Base-by-base conservation (phyloP, 768 basidiomycete species). In the Dioszegia crocea region DNA sequence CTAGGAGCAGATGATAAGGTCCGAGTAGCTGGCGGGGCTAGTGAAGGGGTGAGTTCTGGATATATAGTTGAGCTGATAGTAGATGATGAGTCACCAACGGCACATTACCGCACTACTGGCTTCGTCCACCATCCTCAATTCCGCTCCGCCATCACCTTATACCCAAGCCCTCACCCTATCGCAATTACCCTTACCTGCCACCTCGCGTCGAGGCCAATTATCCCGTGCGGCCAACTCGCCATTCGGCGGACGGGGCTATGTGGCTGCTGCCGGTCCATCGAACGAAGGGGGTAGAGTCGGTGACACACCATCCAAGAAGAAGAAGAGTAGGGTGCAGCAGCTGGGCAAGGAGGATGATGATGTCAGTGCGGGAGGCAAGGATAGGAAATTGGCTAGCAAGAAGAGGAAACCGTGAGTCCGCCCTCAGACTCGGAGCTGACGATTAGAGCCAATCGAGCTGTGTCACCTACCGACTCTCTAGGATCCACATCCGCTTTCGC, bases 1-100 rank as follows among this genome's bases (percentile, higher is more conserved):
- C 84, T 91, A 61, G 93, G 94, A 26, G 89, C 89, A 54, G 94
- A 97, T 77, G 96, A 98, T 84, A 97, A 97, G 82, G 94, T 97
- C 77, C 85, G 91, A 70, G 90, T 94, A 60, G 91, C 91, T 19
- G 90, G 87, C 66, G 86, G 86, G 63, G 91, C 91, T 26, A 89
- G 89, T 36, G 92, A 97, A 80, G 87, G 84, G 68, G 85, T 97
- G 77, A 84, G 86, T 69, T 77, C 78, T 9, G 23, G 24, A 31
- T 9, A 16, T 39, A 6, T n/a, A 26, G n/a, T 12, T 16, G 26
- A 38, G 59, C 61, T 59, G 33, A 56, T 31, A 12, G 17, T 57
- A 78, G 77, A 64, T 78, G 47, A 69, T 76, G 59, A 62, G 67
- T 8, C 77, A 78, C 50, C 77, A 78, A 59, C 62, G 66, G 40